A percentile compares a stretch with the other conserved stretches of the same genome.
These are phyloP conservation scores for Yamadazyma akitaensis DNA, from an alignment of 805 yeast species.

Conservation along the genomic window DNA sequence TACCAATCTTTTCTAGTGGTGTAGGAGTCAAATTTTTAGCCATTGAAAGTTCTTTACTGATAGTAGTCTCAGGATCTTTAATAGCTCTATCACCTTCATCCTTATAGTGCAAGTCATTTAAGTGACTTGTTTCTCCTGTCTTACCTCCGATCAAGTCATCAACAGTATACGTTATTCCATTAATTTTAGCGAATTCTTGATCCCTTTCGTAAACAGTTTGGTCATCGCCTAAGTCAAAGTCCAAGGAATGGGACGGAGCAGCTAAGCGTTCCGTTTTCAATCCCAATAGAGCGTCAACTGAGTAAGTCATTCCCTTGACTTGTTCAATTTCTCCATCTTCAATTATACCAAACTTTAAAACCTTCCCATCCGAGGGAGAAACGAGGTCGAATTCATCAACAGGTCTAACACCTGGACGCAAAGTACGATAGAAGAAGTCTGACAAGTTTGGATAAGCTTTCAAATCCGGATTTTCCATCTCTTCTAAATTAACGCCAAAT, in stretches of 20 bases:
- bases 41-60: constrained; percentile 35
- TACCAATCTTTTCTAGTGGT: constrained; percentile 27
- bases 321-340: constrained; percentile 89
- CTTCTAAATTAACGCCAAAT: constrained; percentile 88
- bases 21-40: constrained; percentile 40
- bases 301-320: constrained; percentile 93
- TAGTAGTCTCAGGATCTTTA: constrained; percentile 23
- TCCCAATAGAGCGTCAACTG: constrained; percentile 85
- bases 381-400: constrained; percentile 63
- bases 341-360: constrained; percentile 78
- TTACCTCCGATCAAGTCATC: constrained; percentile 70
- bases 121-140: constrained; percentile 33
- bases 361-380: constrained; percentile 92
- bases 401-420: constrained; percentile 78
- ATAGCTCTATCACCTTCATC: constrained; percentile 68
- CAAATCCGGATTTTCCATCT: constrained; percentile 81
- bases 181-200: constrained; percentile 71
- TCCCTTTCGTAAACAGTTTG: constrained; percentile 49
- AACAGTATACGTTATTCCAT: constrained; percentile 68
- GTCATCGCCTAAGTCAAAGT: constrained; percentile 42
- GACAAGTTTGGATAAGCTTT: constrained; percentile 73
- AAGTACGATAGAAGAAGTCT: constrained; percentile 85
- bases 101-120: constrained; percentile 47
- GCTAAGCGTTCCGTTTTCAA: constrained; percentile 46
- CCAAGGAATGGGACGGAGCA: constrained; percentile 51